These are phyloP conservation scores for Penicillium capsulatum DNA, from an alignment of 2,329 filamentous ascomycete species.

Conservation along the genomic window DNA sequence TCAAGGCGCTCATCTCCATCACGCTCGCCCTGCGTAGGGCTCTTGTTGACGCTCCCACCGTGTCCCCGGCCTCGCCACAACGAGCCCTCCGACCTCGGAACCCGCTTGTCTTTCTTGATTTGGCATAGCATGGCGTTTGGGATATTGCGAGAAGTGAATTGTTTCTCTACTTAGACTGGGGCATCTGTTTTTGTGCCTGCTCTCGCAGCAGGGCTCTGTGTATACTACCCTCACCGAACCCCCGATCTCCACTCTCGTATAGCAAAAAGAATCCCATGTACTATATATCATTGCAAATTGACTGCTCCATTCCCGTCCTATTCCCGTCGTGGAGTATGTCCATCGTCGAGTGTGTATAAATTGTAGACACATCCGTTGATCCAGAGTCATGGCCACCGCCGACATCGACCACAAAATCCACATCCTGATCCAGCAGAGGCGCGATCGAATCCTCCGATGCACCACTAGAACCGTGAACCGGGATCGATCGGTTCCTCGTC, in stretches of 20 bases:
- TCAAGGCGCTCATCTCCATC: neutral
- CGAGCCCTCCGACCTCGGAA: constrained; percentile 4
- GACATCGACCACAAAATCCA: too few relatives aligned
- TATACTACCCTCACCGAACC: constrained; percentile 17
- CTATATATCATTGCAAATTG: constrained; percentile 25
- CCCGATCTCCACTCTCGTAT: constrained; percentile 25
- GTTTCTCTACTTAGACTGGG: constrained; percentile 16
- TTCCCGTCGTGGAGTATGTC: too few relatives aligned
- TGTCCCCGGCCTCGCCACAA: constrained; percentile 6
- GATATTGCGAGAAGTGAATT: constrained; percentile 26
- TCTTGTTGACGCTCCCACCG: constrained; percentile 4
- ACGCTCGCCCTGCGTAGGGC: too few relatives aligned
- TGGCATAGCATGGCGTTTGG: constrained; percentile 43
- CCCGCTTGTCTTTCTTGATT: constrained; percentile 21
- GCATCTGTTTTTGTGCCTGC: constrained; percentile 2
- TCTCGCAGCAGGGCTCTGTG: constrained; percentile 13
- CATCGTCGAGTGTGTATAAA: too few relatives aligned
- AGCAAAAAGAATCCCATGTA: constrained; percentile 21
- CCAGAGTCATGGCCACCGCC: too few relatives aligned
- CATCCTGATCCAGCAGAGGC: too few relatives aligned
- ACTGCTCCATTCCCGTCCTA: constrained; percentile 7
- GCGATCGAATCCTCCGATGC: too few relatives aligned
- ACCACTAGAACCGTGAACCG: neutral
- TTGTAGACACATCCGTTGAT: too few relatives aligned
- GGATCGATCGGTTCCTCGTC: constrained; percentile 2